Evolutionary conservation across 2,329 filamentous ascomycete genomes (phyloP), one percentile per base, ranked within the genome.

Genomic region (Malbranchea cinnamomea): DNA sequence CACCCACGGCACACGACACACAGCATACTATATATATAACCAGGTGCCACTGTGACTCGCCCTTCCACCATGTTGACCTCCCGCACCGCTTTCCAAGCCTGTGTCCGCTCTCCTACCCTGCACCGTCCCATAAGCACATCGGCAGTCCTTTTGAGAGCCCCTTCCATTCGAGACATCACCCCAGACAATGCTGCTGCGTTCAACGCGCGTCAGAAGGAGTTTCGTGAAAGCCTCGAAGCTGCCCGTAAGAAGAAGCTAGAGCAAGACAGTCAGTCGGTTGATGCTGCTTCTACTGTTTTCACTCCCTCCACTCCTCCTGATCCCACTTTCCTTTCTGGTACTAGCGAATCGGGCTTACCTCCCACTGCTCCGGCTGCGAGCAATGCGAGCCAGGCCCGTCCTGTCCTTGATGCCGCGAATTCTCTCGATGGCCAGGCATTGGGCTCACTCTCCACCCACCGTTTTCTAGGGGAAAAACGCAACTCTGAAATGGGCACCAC

Each of bases 101-200:
- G 37, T 42, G 50, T 49, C 43, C 57, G 38, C 18, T 58, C 41
- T 58, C 60, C 38, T 65, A 63, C 48, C 58, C 60, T 42, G n/a
- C 49, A 65, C 38, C 66, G 74, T 44, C 59, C 70, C 42, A 68
- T 80, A 49, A 63, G 64, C 49, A 66, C 68, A 34, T 69, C 71
- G 35, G 53, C 63, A 34, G 38, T 51, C 40, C 46, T 52, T 41
- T 53, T 55, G 38, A 65, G 63, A 35, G 62, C 74, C 12, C 89
- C 89, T n/a, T 74, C 78, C 21, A 71, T 98, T 42, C 78, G 80
- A 52, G 85, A 98, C 57, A 74, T 98, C 63, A 78, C 66, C 26
- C 71, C 76, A 28, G 65, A 79, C 39, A 71, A 72, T 38, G 75
- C 80, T 41, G 65, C 74, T 31, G 64, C 68, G 33, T 98, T 95